Base-by-base conservation (phyloP, 2,329 filamentous ascomycete genomes). In the Colletotrichum coccodes region DNA sequence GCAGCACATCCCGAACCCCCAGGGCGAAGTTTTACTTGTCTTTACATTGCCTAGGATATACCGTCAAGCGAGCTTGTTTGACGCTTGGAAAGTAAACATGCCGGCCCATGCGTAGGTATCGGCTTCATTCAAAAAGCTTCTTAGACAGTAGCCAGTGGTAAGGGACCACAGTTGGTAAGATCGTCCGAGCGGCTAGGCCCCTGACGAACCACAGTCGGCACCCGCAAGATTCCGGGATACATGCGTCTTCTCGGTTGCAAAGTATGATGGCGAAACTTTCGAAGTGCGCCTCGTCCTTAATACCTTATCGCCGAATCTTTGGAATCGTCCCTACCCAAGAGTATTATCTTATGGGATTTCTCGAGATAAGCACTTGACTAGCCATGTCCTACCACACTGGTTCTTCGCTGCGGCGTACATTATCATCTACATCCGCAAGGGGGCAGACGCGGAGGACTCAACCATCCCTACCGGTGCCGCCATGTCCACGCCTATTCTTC, bases 401-500 rank as follows among this genome's bases (percentile, higher is more conserved):
- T n/a, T n/a, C n/a, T n/a, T n/a, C n/a, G n/a, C n/a, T n/a, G n/a
- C n/a, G n/a, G n/a, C n/a, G n/a, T n/a, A n/a, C n/a, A n/a, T 0
- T 2, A 1, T 3, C 28, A 4, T 28, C 32, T 23, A 11, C 18
- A 2, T 26, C 38, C 23, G 44, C 56, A 34, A 69, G 65, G 54
- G 26, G 26, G 16, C 58, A 34, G 40, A 18, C 16, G n/a, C 23
- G 26, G 8, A 26, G 44, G 18, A 14, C 6, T 18, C 12, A 4
- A 28, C 12, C 12, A 36, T 34, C 36, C 38, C 38, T 34, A 38
- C 42, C 49, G 11, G 30, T 42, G 34, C 6, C 26, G 52, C 26
- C 28, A 66, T 66, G 66, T 60, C 61, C 28, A 66, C 61, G 56
- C 56, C 56, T 34, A 56, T 66, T 32, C 3, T 58, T 14, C 72